Base-by-base conservation (phyloP, 129 eudicot genomes). In the Apium graveolens region DNA sequence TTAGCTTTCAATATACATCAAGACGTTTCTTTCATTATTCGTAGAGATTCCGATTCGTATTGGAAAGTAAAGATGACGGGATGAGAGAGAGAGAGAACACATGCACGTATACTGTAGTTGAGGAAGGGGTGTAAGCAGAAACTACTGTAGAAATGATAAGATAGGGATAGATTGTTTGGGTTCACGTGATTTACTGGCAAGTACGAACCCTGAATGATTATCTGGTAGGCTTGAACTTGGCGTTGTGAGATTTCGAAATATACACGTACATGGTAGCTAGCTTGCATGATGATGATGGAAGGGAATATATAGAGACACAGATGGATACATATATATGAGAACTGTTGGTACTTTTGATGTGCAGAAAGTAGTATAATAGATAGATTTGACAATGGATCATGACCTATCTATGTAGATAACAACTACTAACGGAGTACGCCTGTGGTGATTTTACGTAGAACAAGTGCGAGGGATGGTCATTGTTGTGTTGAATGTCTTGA, bases 161-260 rank as follows among this genome's bases (percentile, higher is more conserved):
- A 49, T 16, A 46, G 18, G 18, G 6, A 46, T 69, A 10, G 76
- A 32, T 70, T 74, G 68, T 69, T 69, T 63, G 45, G 45, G 55
- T 77, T 84, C 84, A 84, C 87, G 87, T 80, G 87, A 76, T 76
- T 84, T 44, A 39, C 68, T 69, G 63, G 29, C n/a, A n/a, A 3
- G 81, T 84, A 84, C 84, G 84, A 55, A 57, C 32, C 73, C 62
- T 74, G 79, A 38, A 70, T 70, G 63, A 38, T 31, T 31, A 31
- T 66, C 10, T 66, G 43, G 53, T 70, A 35, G 53, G 82, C 70
- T 48, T 53, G 10, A 75, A 77, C 24, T 66, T 5, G 57, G 49
- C 39, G 80, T n/a, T 51, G 13, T 76, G 71, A 70, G 51, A 34
- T 39, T 69, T 29, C n/a, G 42, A 34, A 43, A 70, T 18, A 70